Conservation (phyloP, 2,329 filamentous ascomycete species). For the Pseudomassariella vexata region DNA sequence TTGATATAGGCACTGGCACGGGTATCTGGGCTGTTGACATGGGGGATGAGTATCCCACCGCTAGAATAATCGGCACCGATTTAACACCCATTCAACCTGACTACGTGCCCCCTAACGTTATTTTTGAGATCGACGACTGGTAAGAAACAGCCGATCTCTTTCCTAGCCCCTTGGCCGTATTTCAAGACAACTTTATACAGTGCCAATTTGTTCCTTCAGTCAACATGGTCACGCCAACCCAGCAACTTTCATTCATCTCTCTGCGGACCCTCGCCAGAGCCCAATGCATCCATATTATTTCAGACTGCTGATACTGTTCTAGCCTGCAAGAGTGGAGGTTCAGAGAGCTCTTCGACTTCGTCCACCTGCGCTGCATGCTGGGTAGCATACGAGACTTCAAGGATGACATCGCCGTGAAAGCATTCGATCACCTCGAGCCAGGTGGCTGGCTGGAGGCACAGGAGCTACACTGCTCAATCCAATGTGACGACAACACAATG, state of each 20-base stretch:
- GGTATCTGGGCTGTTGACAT: conserved; percentile 63
- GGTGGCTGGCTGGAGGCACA: conserved; percentile 52
- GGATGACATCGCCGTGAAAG: conserved; percentile 43
- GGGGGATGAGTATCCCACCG: conserved; percentile 53
- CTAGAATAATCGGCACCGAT: conserved; percentile 58
- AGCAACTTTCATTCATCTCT: too few species aligned
- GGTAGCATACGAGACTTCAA: conserved; percentile 46
- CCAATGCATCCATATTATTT: too few species aligned
- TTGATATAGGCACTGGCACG: conserved; percentile 39
- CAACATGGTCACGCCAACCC: too few species aligned
- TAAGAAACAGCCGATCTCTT: conserved; percentile 24
- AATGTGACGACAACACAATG: conserved; percentile 41
- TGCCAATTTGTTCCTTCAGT: too few species aligned
- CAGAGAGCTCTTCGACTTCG: conserved; percentile 50
- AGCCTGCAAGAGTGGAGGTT: too few species aligned
- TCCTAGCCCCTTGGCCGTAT: conserved; percentile 14
- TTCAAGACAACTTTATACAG: conserved; percentile 25
- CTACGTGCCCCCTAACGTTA: conserved; percentile 65
- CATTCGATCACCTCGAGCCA: conserved; percentile 41
- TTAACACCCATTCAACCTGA: conserved; percentile 62
- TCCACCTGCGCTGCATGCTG: conserved; percentile 44
- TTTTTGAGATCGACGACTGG: conserved; percentile 68
- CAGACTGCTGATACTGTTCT: too few species aligned
- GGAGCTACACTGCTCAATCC: conserved; percentile 32
- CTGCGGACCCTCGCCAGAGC: too few species aligned